A percentile compares a stretch with the other conserved stretches of the same genome.
These are phyloP conservation scores for Neonectria faginata DNA, from an alignment of 2,329 filamentous ascomycete species.

Conservation along the genomic window DNA sequence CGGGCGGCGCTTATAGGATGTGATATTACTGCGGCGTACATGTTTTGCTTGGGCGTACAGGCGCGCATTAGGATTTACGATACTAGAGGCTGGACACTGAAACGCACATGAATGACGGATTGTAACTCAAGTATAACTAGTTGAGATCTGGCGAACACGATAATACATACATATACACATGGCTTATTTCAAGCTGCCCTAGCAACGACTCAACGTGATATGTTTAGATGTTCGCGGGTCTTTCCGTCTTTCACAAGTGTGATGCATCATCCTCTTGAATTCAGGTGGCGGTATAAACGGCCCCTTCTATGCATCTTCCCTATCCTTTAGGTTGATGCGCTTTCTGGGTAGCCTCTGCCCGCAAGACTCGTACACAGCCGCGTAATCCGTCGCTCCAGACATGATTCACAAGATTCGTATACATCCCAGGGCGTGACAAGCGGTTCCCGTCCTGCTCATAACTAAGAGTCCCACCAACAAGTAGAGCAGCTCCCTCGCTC, in stretches of 20 bases:
- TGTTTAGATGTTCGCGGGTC: neutral
- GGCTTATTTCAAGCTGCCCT: neutral
- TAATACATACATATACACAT: neutral
- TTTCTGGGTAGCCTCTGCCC: neutral
- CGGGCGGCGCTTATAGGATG: neutral
- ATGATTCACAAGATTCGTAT: neutral
- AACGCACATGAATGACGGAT: slow-evolving; percentile 7
- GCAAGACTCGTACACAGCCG: neutral
- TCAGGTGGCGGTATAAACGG: neutral
- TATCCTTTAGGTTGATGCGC: neutral
- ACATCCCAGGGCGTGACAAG: neutral
- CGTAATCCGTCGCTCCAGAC: neutral
- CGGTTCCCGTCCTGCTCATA: neutral
- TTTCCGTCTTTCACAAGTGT: neutral
- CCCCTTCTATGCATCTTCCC: neutral
- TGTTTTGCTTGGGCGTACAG: slow-evolving; percentile 30
- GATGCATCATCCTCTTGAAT: neutral
- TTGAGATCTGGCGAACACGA: neutral
- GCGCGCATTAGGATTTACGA: slow-evolving; percentile 17
- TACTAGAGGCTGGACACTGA: slow-evolving; percentile 20
- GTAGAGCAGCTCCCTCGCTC: neutral
- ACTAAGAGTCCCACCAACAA: neutral
- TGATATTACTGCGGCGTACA: slow-evolving; percentile 6
- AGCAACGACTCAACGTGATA: neutral
- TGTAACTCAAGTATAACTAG: neutral